A percentile compares a stretch with the other conserved stretches of the same genome.
These are phyloP conservation scores for Serendipita sp. DNA, from an alignment of 768 basidiomycete genomes.

Conservation along the genomic window DNA sequence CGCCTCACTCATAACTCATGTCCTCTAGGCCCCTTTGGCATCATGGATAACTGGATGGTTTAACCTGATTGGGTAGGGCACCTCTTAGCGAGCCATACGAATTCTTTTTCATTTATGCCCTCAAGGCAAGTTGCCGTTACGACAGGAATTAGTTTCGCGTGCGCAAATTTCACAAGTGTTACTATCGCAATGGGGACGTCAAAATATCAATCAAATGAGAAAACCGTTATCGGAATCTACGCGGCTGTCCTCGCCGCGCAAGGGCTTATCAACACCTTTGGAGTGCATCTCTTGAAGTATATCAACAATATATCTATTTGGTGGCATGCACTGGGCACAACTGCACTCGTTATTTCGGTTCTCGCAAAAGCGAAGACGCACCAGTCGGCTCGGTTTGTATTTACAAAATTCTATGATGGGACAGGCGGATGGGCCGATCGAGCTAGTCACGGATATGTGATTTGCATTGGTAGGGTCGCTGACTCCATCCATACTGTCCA, in stretches of 20 bases:
- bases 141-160: conserved; percentile 34
- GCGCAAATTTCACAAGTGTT: conserved; percentile 54
- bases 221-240: conserved; percentile 50
- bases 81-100: background rate
- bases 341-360: conserved; percentile 47
- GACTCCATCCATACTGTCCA: background rate
- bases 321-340: conserved; percentile 62
- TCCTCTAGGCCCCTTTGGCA: conserved; percentile 37
- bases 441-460: conserved; percentile 56
- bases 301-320: conserved; percentile 60
- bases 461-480: conserved; percentile 37
- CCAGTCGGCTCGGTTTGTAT: conserved; percentile 54
- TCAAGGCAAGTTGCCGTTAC: conserved; percentile 53
- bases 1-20: conserved; percentile 12
- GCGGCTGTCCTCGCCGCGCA: conserved; percentile 54
- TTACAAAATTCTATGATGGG: conserved; percentile 51
- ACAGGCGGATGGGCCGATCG: conserved; percentile 61
- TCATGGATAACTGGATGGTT: conserved; percentile 67
- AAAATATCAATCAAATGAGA: conserved; percentile 39
- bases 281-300: conserved; percentile 44
- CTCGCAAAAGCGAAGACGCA: conserved; percentile 57
- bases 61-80: conserved; percentile 37
- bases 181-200: conserved; percentile 40
- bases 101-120: background rate
- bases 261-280: conserved; percentile 63